A percentile compares a stretch with the other conserved stretches of the same genome.
These are phyloP conservation scores for Trichoderma atrobrunneum DNA, from an alignment of 2,329 filamentous ascomycete species.

Conservation along the genomic window DNA sequence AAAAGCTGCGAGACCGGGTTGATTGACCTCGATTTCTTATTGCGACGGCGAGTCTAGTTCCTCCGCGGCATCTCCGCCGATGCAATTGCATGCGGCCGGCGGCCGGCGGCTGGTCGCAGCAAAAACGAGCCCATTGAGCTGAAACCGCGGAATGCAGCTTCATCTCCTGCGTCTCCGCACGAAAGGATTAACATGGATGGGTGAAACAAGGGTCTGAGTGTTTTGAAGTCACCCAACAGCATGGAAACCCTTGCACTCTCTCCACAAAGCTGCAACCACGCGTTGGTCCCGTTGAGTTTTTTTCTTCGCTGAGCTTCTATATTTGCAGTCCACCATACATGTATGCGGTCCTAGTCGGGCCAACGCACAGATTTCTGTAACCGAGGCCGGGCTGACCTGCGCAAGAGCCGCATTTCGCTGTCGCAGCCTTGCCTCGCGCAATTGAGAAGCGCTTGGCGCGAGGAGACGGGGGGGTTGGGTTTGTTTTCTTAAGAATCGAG, in stretches of 20 bases:
- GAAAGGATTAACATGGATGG: neutral
- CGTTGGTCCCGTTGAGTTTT: neutral
- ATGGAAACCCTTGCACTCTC: neutral
- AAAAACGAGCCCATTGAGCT: neutral
- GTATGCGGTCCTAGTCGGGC: neutral
- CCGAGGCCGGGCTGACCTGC: neutral
- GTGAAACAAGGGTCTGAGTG: neutral
- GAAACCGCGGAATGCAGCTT: neutral
- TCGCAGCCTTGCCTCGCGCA: constrained; percentile 9
- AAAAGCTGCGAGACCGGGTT: neutral
- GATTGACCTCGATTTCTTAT: neutral
- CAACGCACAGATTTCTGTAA: neutral
- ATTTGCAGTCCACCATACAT: neutral
- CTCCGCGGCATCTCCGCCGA: neutral
- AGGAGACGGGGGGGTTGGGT: neutral
- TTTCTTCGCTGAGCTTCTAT: neutral
- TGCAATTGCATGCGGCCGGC: neutral
- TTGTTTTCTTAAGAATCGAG: neutral
- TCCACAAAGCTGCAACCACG: neutral
- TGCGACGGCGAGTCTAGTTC: neutral
- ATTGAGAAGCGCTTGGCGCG: neutral
- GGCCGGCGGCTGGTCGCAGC: constrained; percentile 1
- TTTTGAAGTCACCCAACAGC: neutral
- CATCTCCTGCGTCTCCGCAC: neutral
- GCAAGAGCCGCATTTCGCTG: neutral